Evolutionary conservation across 495 filamentous ascomycete genomes (phyloP), one percentile per base, ranked within the genome.

Genomic region (Amniculicola lignicola): DNA sequence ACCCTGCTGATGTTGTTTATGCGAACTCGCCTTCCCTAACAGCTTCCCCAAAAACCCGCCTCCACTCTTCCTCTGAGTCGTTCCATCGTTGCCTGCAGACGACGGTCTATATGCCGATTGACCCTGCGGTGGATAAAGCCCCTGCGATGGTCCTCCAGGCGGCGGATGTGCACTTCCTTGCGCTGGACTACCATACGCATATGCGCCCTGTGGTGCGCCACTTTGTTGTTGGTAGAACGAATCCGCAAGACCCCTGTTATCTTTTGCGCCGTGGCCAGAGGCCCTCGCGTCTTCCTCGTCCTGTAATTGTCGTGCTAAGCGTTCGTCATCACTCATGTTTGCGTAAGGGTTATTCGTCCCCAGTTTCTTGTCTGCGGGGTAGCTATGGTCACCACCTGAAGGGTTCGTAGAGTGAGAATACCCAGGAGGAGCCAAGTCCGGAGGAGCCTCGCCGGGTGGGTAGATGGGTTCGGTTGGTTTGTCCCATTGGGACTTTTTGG

Each of bases 401-500:
- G n/a, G n/a, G n/a, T n/a, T n/a, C n/a, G n/a, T n/a, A n/a, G 57
- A 37, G 7, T 49, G 49, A 6, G 73, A 65, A 71, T 93, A 91
- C 41, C 79, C 75, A 2, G 88, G 88, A 3, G 87, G 88, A 0
- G 81, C 74, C 11, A 33, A 33, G 47, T 37, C 4, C 9, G 14
- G 31, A 11, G 57, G 29, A 35, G 80, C 74, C 28, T 74, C 66
- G 33, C 64, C 68, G 27, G 74, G 69, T 19, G 75, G 76, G n/a
- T 76, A 74, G 51, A 81, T 75, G 15, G 85, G 80, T 44, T 75
- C 72, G 33, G 81, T 84, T 22, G 90, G 90, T 40, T 74, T 79
- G 2, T 93, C 87, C 89, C 90, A 96, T 79, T 89, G 86, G 3
- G 90, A 94, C 62, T 82, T 79, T 61, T 89, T 90, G 59, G 89